These are phyloP conservation scores for Linnemannia exigua DNA, from an alignment of 192 early-diverging fungal genomes.

Conservation along the genomic window DNA sequence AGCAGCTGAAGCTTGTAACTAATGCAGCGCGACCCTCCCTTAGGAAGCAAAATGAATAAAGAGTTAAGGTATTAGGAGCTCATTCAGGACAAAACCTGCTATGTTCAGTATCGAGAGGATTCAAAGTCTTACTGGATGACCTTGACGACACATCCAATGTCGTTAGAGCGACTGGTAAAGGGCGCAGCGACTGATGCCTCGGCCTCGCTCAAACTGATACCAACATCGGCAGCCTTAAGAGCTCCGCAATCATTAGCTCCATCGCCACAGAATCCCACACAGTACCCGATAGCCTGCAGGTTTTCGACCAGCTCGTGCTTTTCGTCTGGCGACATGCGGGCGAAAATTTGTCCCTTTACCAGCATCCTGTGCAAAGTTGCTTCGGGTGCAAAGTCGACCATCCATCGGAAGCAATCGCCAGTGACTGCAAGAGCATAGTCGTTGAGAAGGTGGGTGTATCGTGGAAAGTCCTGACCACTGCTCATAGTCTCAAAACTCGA, in stretches of 20 bases:
- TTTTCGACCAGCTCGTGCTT: conserved; percentile 94
- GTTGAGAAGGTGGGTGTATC: conserved; percentile 34
- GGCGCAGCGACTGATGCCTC: conserved; percentile 99
- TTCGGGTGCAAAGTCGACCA: conserved; percentile 80
- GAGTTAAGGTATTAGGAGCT: background rate
- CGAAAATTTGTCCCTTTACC: conserved; percentile 92
- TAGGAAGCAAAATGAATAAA: background rate
- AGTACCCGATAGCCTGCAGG: conserved; percentile 92
- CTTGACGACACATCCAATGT: conserved; percentile 93
- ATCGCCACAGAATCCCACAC: conserved; percentile 98
- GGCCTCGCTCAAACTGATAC: conserved; percentile 95
- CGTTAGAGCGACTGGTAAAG: conserved; percentile 93
- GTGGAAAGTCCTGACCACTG: conserved; percentile 28
- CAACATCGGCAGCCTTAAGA: conserved; percentile 95
- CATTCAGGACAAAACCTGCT: background rate
- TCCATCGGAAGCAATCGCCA: conserved; percentile 97
- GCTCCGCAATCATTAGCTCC: conserved; percentile 99
- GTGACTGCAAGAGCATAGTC: conserved; percentile 92
- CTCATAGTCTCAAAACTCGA: background rate
- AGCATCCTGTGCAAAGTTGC: conserved; percentile 72
- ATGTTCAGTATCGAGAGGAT: background rate
- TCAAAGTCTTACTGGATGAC: conserved; percentile 76
- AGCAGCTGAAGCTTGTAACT: conserved; percentile 97
- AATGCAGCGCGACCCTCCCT: conserved; percentile 96
- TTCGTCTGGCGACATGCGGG: conserved; percentile 99